Evolutionary conservation across 768 basidiomycete species (phyloP).

Genomic region (Termitomyces sp.): DNA sequence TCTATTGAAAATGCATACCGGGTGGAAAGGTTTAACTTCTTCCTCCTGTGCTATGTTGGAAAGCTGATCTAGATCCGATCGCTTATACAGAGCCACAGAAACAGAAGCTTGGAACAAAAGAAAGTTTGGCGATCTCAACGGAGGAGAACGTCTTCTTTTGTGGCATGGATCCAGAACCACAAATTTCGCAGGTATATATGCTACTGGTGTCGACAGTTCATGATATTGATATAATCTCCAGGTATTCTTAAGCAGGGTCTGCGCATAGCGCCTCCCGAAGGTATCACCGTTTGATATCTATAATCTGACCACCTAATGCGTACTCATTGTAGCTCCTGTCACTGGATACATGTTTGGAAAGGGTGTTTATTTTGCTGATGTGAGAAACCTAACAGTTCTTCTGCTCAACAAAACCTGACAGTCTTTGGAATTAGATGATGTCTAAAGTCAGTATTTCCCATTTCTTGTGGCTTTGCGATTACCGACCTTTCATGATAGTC

Average conservation of each 20-base stretch:
- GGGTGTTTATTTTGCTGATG: slow-evolving; percentile 61
- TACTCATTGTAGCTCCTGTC: slow-evolving; percentile 33
- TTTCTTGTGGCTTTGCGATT: not conserved
- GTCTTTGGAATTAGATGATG: slow-evolving; percentile 41
- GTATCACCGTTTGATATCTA: slow-evolving; percentile 16
- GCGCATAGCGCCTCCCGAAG: slow-evolving; percentile 62
- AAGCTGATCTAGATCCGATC: not conserved
- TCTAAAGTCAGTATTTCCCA: slow-evolving; percentile 37
- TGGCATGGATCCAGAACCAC: slow-evolving; percentile 64
- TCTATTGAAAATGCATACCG: slow-evolving; percentile 43
- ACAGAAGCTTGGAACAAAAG: slow-evolving; percentile 36
- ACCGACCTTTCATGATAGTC: slow-evolving; percentile 27
- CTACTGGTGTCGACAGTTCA: not conserved
- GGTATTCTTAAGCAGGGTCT: slow-evolving; percentile 59
- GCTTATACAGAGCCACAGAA: slow-evolving; percentile 17
- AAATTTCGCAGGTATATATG: slow-evolving; percentile 47
- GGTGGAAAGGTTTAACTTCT: slow-evolving; percentile 40
- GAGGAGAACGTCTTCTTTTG: slow-evolving; percentile 49
- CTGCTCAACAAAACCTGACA: not conserved
- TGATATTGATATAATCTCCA: slow-evolving; percentile 6
- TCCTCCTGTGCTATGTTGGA: not conserved
- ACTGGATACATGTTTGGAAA: slow-evolving; percentile 65
- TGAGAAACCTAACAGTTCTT: slow-evolving; percentile 19
- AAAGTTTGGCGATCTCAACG: slow-evolving; percentile 34
- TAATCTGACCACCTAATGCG: not conserved